phyloP scores from a whole-genome alignment of 108 stramenopile species.

The Fragilaria crotonensis region DNA sequence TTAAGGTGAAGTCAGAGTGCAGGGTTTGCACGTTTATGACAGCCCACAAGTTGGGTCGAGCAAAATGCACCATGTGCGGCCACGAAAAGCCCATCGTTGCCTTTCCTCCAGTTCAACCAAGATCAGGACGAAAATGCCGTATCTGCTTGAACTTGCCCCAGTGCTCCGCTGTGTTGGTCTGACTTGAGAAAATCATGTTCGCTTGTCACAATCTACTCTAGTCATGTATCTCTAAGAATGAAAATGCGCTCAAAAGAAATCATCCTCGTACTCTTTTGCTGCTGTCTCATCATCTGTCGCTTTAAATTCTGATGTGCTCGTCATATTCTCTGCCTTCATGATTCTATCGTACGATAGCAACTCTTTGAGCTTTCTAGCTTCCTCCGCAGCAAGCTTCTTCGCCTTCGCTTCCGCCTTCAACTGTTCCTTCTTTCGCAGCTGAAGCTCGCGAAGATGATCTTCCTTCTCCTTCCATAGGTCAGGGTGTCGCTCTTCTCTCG shows the following conservation, averaged over 20 bases:
- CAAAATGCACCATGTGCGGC: no score
- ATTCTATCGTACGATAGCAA: constrained; percentile 71
- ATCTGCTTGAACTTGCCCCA: no score
- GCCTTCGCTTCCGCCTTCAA: constrained; percentile 40
- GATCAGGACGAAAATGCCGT: no score
- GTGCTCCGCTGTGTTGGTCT: no score
- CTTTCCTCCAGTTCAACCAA: no score
- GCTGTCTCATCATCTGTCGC: constrained; percentile 73
- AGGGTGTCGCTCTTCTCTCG: constrained; percentile 47
- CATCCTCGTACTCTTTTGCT: constrained; percentile 79
- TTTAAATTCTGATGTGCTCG: constrained; percentile 44
- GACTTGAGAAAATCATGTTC: no score
- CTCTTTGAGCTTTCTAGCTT: constrained; percentile 48
- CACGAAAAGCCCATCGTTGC: no score
- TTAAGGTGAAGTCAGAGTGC: no score
- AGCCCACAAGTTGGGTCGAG: no score
- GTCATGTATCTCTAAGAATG: no score
- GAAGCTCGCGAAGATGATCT: constrained; percentile 51
- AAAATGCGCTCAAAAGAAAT: constrained; percentile 70
- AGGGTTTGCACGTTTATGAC: no score
- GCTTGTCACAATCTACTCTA: no score
- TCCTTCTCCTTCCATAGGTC: constrained; percentile 60
- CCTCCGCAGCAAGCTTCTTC: constrained; percentile 29
- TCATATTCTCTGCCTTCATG: constrained; percentile 55
- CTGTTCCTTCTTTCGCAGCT: constrained; percentile 58